Base-by-base conservation (phyloP, 2,329 filamentous ascomycete genomes). In the Alternaria sp. region DNA sequence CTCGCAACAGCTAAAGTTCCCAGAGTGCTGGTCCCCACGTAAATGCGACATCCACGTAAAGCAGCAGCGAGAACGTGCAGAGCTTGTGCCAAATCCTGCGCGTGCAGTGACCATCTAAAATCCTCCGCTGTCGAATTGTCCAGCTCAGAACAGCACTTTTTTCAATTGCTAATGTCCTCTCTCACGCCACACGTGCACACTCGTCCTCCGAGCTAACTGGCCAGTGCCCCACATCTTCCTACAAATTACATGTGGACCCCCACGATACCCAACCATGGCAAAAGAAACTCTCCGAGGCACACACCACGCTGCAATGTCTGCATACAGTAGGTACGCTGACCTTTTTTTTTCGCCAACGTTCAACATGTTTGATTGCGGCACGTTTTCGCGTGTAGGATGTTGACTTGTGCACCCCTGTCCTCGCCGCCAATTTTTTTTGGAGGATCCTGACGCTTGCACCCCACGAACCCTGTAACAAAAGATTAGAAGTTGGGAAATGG, bases 201-300 rank as follows among this genome's bases (percentile, higher is more conserved):
- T 34, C 31, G 13, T 40, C 4, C 37, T 11, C 21, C 5, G 5
- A 2, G 17, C 37, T 40, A 11, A 48, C 34, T 48, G 44, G 44
- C 33, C 21, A 23, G 13, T 14, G 21, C 44, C 44, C 44, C 44
- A n/a, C 44, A 48, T 48, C 21, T 26, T 36, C 44, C 44, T 48
- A 48, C 31, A 26, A 36, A 48, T 48, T 48, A 48, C 44, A 48
- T 48, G 44, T 48, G 44, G 44, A 48, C 44, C 44, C 44, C 44
- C 31, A 48, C 44, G 29, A 48, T 24, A 24, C 44, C 23, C 44
- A 34, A 48, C 31, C 44, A 48, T 7, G 44, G 29, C 44, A 48
- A 26, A 48, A 34, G 44, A 48, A 48, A 48, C 34, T 48, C 44
- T 48, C 29, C 44, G 44, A 34, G 23, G 31, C 23, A 13, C 21